These are phyloP conservation scores for Tolypocladium sp. DNA, from an alignment of 2,329 filamentous ascomycete genomes.

Conservation along the genomic window DNA sequence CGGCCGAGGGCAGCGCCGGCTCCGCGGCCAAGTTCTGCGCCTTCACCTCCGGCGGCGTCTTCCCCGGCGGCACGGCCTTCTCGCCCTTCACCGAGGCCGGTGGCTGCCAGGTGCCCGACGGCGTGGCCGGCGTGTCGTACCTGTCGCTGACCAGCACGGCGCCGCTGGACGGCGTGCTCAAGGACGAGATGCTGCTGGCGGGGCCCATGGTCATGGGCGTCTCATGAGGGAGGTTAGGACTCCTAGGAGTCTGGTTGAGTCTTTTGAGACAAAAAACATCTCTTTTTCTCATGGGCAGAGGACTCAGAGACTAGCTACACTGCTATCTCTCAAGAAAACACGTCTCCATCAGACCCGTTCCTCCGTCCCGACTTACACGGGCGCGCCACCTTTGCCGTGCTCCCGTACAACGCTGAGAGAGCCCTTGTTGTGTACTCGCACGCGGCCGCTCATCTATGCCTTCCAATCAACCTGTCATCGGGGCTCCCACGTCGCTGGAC, in stretches of 20 bases:
- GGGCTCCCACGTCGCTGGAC: too few relatives aligned
- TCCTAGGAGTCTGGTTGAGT: neutral
- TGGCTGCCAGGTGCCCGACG: constrained; percentile 52
- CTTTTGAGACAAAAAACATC: neutral
- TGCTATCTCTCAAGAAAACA: neutral
- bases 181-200: constrained; percentile 56
- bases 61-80: constrained; percentile 51
- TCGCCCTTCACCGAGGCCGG: constrained; percentile 39
- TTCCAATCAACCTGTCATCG: too few relatives aligned
- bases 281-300: neutral
- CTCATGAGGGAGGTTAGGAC: neutral
- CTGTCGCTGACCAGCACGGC: constrained; percentile 52
- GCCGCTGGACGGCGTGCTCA: constrained; percentile 41
- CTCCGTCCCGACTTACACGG: neutral
- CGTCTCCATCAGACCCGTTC: neutral
- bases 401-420: neutral
- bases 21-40: constrained; percentile 49
- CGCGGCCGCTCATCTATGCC: too few relatives aligned
- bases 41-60: constrained; percentile 53
- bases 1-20: constrained; percentile 36
- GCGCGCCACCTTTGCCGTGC: neutral
- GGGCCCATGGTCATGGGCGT: constrained; percentile 51
- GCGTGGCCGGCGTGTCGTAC: constrained; percentile 56
- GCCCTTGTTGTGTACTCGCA: too few relatives aligned
- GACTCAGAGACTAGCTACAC: neutral